Conservation (phyloP, 768 basidiomycete genomes). For the Chlorophyllum brunneum region DNA sequence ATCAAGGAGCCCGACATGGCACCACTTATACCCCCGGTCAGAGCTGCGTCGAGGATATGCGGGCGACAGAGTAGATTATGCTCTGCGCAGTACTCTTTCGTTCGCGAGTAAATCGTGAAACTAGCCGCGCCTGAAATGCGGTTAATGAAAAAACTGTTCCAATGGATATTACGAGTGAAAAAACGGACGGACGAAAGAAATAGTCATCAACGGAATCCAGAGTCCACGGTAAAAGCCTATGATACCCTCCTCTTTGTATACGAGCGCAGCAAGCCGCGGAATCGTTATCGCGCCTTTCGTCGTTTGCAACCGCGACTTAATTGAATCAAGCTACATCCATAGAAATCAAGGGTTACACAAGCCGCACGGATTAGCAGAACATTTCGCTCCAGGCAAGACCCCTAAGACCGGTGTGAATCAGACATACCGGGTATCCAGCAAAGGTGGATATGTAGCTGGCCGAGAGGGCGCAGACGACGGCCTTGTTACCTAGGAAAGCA, state of each 20-base stretch:
- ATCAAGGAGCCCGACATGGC: slow-evolving; percentile 88
- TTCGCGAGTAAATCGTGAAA: slow-evolving; percentile 86
- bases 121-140: slow-evolving; percentile 68
- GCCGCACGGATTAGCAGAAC: not conserved
- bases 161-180: not conserved
- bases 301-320: slow-evolving; percentile 92
- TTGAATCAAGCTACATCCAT: slow-evolving; percentile 70
- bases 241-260: slow-evolving; percentile 83
- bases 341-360: not conserved
- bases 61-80: slow-evolving; percentile 56
- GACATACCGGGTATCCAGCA: slow-evolving; percentile 77
- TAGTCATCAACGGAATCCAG: slow-evolving; percentile 92
- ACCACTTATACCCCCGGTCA: slow-evolving; percentile 80
- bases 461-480: slow-evolving; percentile 85
- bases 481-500: slow-evolving; percentile 62
- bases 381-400: slow-evolving; percentile 1
- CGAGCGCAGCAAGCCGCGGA: slow-evolving; percentile 61
- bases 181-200: slow-evolving; percentile 87
- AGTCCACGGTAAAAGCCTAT: slow-evolving; percentile 88
- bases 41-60: slow-evolving; percentile 63
- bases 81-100: slow-evolving; percentile 69
- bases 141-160: not conserved
- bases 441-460: slow-evolving; percentile 92
- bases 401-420: slow-evolving; percentile 19
- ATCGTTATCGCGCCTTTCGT: slow-evolving; percentile 73